phyloP scores from a whole-genome alignment of 139 green algal genomes.

The Chlamydomonas sphaeroides region DNA sequence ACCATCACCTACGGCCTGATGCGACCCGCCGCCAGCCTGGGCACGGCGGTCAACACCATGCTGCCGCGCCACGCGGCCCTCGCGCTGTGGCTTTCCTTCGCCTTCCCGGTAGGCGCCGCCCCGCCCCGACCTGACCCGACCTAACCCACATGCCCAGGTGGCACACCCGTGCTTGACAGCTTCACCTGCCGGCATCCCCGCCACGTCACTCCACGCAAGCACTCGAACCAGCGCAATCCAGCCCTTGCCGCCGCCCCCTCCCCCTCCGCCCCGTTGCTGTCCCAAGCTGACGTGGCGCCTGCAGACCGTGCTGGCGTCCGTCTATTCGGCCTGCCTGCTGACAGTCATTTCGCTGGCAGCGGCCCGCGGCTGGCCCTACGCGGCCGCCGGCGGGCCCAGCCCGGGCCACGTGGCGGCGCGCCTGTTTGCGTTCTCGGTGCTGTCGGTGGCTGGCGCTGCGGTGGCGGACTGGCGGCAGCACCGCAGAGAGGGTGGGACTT shows the following conservation, averaged over 20 bases:
- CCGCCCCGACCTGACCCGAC: neutral
- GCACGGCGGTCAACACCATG: neutral
- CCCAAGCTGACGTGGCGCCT: neutral
- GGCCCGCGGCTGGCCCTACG: slow-evolving; percentile 13
- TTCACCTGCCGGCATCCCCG: neutral
- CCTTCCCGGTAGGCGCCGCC: neutral
- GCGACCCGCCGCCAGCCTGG: neutral
- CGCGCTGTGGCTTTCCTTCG: neutral
- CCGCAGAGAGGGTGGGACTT: too few relatives aligned
- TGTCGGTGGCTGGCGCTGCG: too few relatives aligned
- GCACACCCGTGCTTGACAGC: neutral
- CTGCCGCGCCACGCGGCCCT: neutral
- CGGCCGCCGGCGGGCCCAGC: too few relatives aligned
- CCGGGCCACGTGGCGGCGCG: too few relatives aligned
- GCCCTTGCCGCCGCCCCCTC: neutral
- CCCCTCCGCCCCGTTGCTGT: neutral
- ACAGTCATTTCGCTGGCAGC: neutral
- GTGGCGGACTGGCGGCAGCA: too few relatives aligned
- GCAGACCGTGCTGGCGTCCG: neutral
- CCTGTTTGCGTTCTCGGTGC: too few relatives aligned
- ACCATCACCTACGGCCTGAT: neutral
- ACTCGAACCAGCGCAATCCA: neutral
- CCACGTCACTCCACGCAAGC: neutral
- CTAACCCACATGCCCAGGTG: neutral
- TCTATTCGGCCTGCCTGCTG: neutral